Conservation (phyloP, 306 rosid genomes). For the Carpinus viminea region DNA sequence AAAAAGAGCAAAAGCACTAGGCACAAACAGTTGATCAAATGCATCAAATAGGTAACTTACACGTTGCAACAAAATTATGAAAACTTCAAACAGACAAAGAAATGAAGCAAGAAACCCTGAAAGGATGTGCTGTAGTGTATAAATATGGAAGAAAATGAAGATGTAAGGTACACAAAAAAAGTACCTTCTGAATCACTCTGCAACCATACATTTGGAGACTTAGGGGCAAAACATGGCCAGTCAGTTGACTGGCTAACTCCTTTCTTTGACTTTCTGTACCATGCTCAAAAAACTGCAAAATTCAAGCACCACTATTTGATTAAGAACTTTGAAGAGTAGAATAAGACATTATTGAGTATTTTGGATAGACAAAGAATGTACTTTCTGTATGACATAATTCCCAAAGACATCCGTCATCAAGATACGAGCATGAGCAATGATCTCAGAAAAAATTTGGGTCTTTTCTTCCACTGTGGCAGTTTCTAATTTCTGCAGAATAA, state of each 20-base stretch:
- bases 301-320: slow-evolving; percentile 28
- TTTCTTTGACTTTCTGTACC: slow-evolving; percentile 83
- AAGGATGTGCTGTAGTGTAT: slow-evolving; percentile 3
- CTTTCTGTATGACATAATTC: slow-evolving; percentile 96
- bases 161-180: slow-evolving; percentile 24
- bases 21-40: slow-evolving; percentile 3
- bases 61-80: neutral
- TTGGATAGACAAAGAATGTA: slow-evolving; percentile 34
- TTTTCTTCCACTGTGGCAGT: slow-evolving; percentile 78
- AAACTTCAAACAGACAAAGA: slow-evolving; percentile 20
- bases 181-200: slow-evolving; percentile 98
- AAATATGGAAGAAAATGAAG: slow-evolving; percentile 19
- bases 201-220: slow-evolving; percentile 99
- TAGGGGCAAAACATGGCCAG: slow-evolving; percentile 86
- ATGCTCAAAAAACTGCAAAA: slow-evolving; percentile 91
- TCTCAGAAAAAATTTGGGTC: slow-evolving; percentile 81
- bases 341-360: slow-evolving; percentile 20
- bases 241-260: slow-evolving; percentile 76
- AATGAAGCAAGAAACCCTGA: slow-evolving; percentile 4
- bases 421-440: slow-evolving; percentile 75
- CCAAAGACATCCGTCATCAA: slow-evolving; percentile 98
- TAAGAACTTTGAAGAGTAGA: slow-evolving; percentile 16
- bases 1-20: slow-evolving; percentile 10
- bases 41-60: neutral
- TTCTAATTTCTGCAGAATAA: slow-evolving; percentile 96